Evolutionary conservation across 306 rosid genomes (phyloP).

Genomic region (Inga oerstediana): DNA sequence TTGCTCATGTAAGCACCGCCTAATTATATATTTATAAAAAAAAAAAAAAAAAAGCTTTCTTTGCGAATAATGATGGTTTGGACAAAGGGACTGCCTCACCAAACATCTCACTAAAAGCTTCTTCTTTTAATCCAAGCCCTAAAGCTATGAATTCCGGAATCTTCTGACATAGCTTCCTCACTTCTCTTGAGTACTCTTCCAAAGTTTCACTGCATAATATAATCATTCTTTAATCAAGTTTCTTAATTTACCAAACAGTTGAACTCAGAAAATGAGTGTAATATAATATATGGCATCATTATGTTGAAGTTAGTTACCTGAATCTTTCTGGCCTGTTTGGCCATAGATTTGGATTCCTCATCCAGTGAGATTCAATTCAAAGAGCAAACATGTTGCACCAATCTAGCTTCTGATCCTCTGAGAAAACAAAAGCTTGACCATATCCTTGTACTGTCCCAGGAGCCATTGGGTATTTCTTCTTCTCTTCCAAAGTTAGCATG

Average conservation of each 20-base stretch:
- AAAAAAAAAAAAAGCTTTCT: neutral
- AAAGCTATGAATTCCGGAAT: conserved; percentile 67
- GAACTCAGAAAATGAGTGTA: conserved; percentile 12
- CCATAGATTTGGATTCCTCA: conserved; percentile 79
- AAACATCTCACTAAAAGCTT: conserved; percentile 67
- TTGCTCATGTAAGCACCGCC: neutral
- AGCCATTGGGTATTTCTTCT: conserved; percentile 81
- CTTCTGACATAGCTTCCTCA: conserved; percentile 66
- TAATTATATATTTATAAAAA: too few species aligned
- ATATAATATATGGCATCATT: neutral
- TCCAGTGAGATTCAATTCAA: conserved; percentile 65
- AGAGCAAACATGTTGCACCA: conserved; percentile 99
- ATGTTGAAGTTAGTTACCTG: conserved; percentile 48
- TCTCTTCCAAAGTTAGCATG: conserved; percentile 87
- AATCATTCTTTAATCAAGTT: neutral
- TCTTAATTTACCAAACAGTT: conserved; percentile 7
- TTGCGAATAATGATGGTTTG: neutral
- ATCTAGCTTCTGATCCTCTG: conserved; percentile 93
- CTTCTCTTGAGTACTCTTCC: conserved; percentile 73
- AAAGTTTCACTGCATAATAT: conserved; percentile 68
- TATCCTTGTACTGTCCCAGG: conserved; percentile 96
- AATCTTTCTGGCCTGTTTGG: conserved; percentile 72
- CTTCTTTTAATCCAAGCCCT: conserved; percentile 63
- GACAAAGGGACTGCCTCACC: conserved; percentile 59
- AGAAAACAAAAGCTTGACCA: conserved; percentile 96